phyloP scores from a whole-genome alignment of 2,329 filamentous ascomycete species.

The Sporothrix schenckii region DNA sequence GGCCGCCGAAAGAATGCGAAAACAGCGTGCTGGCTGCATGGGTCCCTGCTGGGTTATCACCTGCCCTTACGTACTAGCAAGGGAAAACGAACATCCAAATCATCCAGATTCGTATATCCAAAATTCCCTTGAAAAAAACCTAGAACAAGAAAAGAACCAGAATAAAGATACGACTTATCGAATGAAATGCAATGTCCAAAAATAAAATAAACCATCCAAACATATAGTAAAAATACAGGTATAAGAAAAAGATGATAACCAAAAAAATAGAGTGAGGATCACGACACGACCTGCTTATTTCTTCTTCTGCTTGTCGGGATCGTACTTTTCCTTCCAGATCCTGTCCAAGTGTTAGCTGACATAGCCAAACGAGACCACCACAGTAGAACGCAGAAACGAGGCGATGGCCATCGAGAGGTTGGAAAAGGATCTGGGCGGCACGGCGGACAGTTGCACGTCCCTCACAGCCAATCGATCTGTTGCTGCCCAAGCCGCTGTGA shows the following conservation, averaged over 20 bases:
- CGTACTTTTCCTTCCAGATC: slow-evolving; percentile 99
- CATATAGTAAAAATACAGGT: not conserved
- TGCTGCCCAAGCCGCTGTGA: slow-evolving; percentile 41
- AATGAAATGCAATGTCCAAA: slow-evolving; percentile 9
- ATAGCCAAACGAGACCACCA: too few species aligned
- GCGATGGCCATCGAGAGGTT: not conserved
- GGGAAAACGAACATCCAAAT: too few species aligned
- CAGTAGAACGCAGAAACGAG: slow-evolving; percentile 14
- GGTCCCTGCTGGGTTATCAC: too few species aligned
- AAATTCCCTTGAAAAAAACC: not conserved
- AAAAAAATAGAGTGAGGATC: not conserved
- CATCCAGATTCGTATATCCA: too few species aligned
- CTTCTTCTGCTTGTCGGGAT: slow-evolving; percentile 52
- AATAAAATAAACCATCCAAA: not conserved
- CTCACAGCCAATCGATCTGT: slow-evolving; percentile 44
- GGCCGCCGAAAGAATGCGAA: not conserved
- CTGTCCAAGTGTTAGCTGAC: slow-evolving; percentile 50
- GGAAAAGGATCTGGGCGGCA: not conserved
- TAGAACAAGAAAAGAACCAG: too few species aligned
- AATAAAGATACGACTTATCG: too few species aligned
- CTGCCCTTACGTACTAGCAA: not conserved
- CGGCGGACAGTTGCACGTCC: slow-evolving; percentile 21
- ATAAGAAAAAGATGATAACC: not conserved
- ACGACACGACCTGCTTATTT: slow-evolving; percentile 27
- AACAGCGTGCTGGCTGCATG: not conserved